Percentiles rank a stretch among this genome's conserved stretches.
These are phyloP conservation scores for Zalaria obscura DNA, from an alignment of 2,329 filamentous ascomycete genomes.

Conservation along the genomic window DNA sequence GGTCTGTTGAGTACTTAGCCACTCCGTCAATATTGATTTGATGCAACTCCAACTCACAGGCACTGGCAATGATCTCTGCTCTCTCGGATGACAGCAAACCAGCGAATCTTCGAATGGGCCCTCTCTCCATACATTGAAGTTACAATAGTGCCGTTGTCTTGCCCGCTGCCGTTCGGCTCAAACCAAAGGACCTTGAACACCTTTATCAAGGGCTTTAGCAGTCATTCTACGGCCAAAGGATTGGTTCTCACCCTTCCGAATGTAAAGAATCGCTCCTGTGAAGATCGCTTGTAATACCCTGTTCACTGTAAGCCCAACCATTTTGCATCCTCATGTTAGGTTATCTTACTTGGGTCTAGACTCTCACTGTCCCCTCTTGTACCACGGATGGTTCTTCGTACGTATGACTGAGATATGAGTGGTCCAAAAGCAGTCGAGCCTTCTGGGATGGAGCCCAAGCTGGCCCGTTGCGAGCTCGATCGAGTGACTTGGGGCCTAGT, in stretches of 20 bases:
- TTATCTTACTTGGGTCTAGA: no score
- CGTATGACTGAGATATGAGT: no score
- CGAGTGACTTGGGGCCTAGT: no score
- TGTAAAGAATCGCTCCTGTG: neutral
- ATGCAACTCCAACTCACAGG: slow-evolving; percentile 1
- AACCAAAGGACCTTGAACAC: neutral
- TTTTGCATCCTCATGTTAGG: no score
- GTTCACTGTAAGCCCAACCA: no score
- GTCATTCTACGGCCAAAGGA: neutral
- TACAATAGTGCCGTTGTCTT: neutral
- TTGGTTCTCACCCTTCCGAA: neutral
- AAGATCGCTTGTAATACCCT: no score
- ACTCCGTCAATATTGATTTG: no score
- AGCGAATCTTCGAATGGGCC: slow-evolving; percentile 11
- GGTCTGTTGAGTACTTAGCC: slow-evolving; percentile 1
- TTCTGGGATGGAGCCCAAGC: no score
- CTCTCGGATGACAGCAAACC: slow-evolving; percentile 13
- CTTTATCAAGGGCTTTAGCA: neutral
- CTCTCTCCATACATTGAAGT: slow-evolving; percentile 3
- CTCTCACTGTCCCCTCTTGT: no score
- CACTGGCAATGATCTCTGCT: slow-evolving; percentile 7
- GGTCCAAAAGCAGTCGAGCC: no score
- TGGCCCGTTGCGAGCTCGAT: no score
- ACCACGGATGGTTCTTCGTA: no score
- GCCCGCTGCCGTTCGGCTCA: neutral